Percentiles rank a stretch among this genome's conserved stretches.
Conservation (phyloP, 192 early-diverging fungal genomes). For the Coemansia sp. region DNA sequence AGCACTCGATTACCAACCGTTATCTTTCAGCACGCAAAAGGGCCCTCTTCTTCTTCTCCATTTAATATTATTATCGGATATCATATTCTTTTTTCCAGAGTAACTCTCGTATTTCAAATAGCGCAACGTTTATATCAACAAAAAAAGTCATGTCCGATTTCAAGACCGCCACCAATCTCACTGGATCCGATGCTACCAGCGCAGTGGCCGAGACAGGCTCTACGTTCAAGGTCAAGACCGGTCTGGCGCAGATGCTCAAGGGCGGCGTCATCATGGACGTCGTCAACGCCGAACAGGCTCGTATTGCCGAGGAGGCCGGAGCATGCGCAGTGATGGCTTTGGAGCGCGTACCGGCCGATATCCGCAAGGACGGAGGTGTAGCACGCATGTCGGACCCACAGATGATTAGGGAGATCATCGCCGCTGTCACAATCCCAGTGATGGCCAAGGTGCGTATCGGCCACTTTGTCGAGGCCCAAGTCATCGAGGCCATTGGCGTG, state of each 20-base stretch:
- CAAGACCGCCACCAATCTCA: slow-evolving; percentile 59
- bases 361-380: slow-evolving; percentile 93
- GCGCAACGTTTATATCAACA: not conserved
- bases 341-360: slow-evolving; percentile 98
- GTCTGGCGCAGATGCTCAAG: slow-evolving; percentile 98
- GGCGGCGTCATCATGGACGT: slow-evolving; percentile 99
- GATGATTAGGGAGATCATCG: slow-evolving; percentile 96
- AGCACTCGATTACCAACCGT: not conserved
- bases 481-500: slow-evolving; percentile 86
- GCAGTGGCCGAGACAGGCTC: slow-evolving; percentile 18
- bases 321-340: slow-evolving; percentile 97
- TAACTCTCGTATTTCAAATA: not conserved
- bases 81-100: not conserved
- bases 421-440: slow-evolving; percentile 94
- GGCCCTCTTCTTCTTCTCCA: not conserved
- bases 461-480: slow-evolving; percentile 98
- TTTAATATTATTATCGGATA: not conserved
- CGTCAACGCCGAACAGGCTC: slow-evolving; percentile 94
- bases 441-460: slow-evolving; percentile 99
- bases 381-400: slow-evolving; percentile 98
- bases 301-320: slow-evolving; percentile 96
- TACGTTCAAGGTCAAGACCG: slow-evolving; percentile 87
- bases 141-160: slow-evolving; percentile 18
- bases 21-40: not conserved
- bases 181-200: slow-evolving; percentile 21